Conservation (phyloP, 495 filamentous ascomycete genomes). For the Echria macrotheca region DNA sequence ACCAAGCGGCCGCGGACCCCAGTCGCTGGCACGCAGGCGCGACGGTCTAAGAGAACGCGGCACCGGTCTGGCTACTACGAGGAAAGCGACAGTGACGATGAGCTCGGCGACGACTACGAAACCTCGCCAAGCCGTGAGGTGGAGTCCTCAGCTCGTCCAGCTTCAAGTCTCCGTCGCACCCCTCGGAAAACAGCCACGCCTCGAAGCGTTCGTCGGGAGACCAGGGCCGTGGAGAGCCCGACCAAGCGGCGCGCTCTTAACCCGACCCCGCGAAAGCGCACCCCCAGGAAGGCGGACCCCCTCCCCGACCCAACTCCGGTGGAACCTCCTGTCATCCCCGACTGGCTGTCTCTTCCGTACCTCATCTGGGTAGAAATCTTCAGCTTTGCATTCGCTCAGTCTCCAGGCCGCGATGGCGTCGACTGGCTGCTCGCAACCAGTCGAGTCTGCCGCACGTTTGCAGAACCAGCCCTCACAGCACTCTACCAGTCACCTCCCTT, state of each 20-base stretch:
- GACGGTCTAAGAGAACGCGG: slow-evolving; percentile 22
- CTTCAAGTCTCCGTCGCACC: too few relatives aligned
- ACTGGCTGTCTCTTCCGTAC: slow-evolving; percentile 69
- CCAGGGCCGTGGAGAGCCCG: too few relatives aligned
- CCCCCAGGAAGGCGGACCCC: not conserved
- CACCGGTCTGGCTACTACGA: slow-evolving; percentile 23
- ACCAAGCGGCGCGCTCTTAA: not conserved
- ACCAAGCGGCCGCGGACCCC: too few relatives aligned
- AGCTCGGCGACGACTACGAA: too few relatives aligned
- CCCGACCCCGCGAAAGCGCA: not conserved
- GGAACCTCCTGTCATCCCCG: too few relatives aligned
- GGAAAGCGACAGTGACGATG: slow-evolving; percentile 16
- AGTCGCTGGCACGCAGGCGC: too few relatives aligned
- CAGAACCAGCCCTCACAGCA: slow-evolving; percentile 68
- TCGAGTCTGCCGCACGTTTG: slow-evolving; percentile 57
- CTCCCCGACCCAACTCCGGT: too few relatives aligned
- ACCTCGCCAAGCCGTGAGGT: slow-evolving; percentile 6
- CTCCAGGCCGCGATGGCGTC: slow-evolving; percentile 55
- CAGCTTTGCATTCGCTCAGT: slow-evolving; percentile 53
- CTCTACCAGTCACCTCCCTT: slow-evolving; percentile 64
- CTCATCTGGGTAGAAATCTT: slow-evolving; percentile 67
- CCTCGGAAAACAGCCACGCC: too few relatives aligned
- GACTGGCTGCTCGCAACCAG: slow-evolving; percentile 59
- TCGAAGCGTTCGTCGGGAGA: too few relatives aligned
- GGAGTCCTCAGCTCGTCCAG: too few relatives aligned